Evolutionary conservation across 176 grass and related monocot species (phyloP).

Genomic region (Avena atlantica): DNA sequence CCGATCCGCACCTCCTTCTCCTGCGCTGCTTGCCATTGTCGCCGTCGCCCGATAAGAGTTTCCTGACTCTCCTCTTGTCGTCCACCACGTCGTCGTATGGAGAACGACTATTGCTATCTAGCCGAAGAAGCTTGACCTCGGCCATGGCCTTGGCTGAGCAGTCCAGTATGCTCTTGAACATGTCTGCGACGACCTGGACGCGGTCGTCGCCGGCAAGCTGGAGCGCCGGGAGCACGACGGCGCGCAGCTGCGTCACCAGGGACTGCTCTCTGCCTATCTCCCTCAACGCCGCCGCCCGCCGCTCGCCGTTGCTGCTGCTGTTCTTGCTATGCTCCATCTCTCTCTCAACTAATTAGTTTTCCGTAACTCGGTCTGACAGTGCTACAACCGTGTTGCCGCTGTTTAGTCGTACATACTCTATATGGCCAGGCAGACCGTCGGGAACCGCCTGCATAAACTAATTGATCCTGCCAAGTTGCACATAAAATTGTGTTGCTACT

Average conservation of each 20-base stretch:
- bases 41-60: slow-evolving; percentile 4
- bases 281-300: slow-evolving; percentile 4
- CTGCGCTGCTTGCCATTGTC: slow-evolving; percentile 28
- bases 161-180: slow-evolving; percentile 41
- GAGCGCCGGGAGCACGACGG: slow-evolving; percentile 48
- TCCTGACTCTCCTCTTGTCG: slow-evolving; percentile 34
- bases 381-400: too few species aligned
- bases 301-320: slow-evolving; percentile 15
- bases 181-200: slow-evolving; percentile 14
- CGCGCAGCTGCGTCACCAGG: slow-evolving; percentile 48
- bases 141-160: slow-evolving; percentile 47
- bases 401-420: neutral
- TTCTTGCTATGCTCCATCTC: slow-evolving; percentile 8
- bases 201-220: slow-evolving; percentile 6
- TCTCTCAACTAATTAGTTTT: neutral
- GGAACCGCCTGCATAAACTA: neutral
- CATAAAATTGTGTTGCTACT: neutral
- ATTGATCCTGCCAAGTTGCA: neutral
- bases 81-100: neutral
- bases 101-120: neutral
- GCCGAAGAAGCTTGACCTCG: slow-evolving; percentile 14
- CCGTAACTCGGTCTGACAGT: too few species aligned
- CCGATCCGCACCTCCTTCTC: slow-evolving; percentile 47
- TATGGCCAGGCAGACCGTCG: neutral
- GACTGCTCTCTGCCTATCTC: slow-evolving; percentile 48